Conservation (phyloP, 2,329 filamentous ascomycete species). For the Fusarium sp. region DNA sequence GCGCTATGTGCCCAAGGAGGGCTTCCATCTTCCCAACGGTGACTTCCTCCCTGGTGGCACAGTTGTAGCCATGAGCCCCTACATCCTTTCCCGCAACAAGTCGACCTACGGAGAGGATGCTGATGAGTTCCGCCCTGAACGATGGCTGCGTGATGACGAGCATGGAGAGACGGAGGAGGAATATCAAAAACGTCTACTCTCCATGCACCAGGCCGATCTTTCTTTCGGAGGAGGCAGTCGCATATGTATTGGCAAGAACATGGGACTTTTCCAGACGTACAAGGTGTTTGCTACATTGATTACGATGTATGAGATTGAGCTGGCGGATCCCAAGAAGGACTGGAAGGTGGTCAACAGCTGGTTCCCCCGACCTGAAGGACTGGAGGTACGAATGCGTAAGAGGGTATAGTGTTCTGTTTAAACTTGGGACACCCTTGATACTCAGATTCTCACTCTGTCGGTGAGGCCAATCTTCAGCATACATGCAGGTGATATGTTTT, state of each 20-base stretch:
- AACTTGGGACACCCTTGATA: too few species aligned
- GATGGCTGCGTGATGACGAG: conserved; percentile 46
- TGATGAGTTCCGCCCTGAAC: conserved; percentile 56
- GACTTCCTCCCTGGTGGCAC: conserved; percentile 48
- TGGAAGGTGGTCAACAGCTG: conserved; percentile 42
- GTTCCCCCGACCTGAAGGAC: conserved; percentile 22
- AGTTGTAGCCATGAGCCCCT: conserved; percentile 52
- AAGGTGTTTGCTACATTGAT: conserved; percentile 62
- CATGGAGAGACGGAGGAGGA: conserved; percentile 39
- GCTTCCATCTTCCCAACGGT: conserved; percentile 49
- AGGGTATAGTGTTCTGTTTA: not conserved
- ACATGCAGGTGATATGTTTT: too few species aligned
- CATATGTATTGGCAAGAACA: conserved; percentile 56
- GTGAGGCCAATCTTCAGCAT: too few species aligned
- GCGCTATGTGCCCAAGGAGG: conserved; percentile 55
- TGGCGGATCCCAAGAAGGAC: conserved; percentile 35
- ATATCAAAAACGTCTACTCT: conserved; percentile 43
- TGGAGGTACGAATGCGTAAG: conserved; percentile 12
- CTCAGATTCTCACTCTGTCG: too few species aligned
- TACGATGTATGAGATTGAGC: conserved; percentile 51
- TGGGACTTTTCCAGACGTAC: conserved; percentile 56
- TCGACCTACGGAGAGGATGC: conserved; percentile 56
- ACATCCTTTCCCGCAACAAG: conserved; percentile 51
- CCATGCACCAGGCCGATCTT: conserved; percentile 53
- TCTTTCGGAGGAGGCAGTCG: conserved; percentile 57